These are phyloP conservation scores for Emmonsiellopsis sp. DNA, from an alignment of 2,329 filamentous ascomycete genomes.

Conservation along the genomic window DNA sequence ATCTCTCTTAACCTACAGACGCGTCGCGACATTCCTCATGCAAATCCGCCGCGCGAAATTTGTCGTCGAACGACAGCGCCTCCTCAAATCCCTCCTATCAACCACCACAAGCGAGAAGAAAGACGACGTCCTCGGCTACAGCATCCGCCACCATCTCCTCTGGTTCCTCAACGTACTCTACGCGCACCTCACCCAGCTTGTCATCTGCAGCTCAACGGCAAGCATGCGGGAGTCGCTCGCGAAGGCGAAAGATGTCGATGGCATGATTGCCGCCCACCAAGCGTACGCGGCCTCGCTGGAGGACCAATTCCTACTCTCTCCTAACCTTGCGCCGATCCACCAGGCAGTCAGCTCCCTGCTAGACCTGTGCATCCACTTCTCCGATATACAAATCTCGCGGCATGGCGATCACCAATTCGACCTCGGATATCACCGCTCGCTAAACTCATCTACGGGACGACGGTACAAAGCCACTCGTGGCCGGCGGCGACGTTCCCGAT, in stretches of 20 bases:
- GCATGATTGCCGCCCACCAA: constrained; percentile 65
- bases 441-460: constrained; percentile 6
- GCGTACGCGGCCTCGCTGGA: constrained; percentile 54
- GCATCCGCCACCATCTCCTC: constrained; percentile 58
- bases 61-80: constrained; percentile 49
- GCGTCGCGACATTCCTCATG: constrained; percentile 65
- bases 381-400: constrained; percentile 46
- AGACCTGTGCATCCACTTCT: constrained; percentile 63
- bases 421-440: constrained; percentile 21
- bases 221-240: constrained; percentile 51
- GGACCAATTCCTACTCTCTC: constrained; percentile 60
- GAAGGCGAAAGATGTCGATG: constrained; percentile 63
- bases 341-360: constrained; percentile 66
- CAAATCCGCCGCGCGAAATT: constrained; percentile 66
- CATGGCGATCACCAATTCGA: constrained; percentile 29
- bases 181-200: constrained; percentile 65
- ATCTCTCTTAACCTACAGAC: constrained; percentile 59
- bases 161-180: constrained; percentile 72
- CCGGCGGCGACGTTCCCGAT: constrained; percentile 6
- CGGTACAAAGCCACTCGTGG: constrained; percentile 7
- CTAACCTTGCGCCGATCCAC: constrained; percentile 60
- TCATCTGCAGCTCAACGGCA: constrained; percentile 53
- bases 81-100: constrained; percentile 35
- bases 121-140: constrained; percentile 28
- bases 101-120: constrained; percentile 31